Conservation (phyloP, 305 asterid genomes). For the Petunia hybrid region DNA sequence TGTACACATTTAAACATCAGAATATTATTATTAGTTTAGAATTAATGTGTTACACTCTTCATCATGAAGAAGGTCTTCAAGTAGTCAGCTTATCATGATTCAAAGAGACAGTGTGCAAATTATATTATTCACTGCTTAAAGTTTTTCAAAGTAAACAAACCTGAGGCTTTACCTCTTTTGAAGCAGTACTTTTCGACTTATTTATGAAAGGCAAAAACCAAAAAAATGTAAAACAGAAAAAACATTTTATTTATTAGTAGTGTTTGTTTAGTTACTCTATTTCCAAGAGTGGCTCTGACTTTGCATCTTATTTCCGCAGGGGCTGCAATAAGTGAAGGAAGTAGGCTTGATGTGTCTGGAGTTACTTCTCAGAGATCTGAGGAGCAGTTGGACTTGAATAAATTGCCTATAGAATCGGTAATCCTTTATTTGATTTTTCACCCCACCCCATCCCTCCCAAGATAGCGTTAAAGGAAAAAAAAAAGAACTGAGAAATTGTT, state of each 20-base stretch:
- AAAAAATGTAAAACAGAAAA: background rate
- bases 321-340: slow-evolving; percentile 17
- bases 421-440: background rate
- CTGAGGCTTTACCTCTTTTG: background rate
- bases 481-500: background rate
- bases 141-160: background rate
- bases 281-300: slow-evolving; percentile 2
- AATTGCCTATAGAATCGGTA: slow-evolving; percentile 29
- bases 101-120: background rate
- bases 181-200: slow-evolving; percentile 8
- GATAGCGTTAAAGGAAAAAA: background rate
- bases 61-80: background rate
- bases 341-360: slow-evolving; percentile 29
- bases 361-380: slow-evolving; percentile 25
- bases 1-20: background rate
- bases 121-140: background rate
- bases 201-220: background rate
- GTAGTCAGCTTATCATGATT: background rate
- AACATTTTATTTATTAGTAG: background rate
- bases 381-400: slow-evolving; percentile 31
- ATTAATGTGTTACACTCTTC: background rate
- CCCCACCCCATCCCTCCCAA: background rate
- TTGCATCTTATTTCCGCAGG: slow-evolving; percentile 26
- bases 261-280: background rate
- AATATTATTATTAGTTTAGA: background rate